Conservation (phyloP, 768 basidiomycete species). For the Gloeophyllum trabeum region DNA sequence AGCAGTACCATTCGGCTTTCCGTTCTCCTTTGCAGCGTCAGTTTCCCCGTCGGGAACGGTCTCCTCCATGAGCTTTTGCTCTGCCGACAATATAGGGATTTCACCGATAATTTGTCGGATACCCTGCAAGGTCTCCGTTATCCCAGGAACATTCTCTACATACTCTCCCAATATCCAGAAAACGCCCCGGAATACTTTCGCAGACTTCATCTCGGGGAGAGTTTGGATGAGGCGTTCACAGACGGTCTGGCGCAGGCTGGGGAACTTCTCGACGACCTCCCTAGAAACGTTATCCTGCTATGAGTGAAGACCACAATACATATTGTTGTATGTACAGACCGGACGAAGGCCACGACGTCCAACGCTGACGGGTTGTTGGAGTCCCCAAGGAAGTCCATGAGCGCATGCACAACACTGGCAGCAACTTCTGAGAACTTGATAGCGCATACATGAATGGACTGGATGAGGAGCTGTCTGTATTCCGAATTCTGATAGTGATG, state of each 20-base stretch:
- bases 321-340: constrained; percentile 34
- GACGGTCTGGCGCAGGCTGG: constrained; percentile 69
- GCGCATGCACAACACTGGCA: constrained; percentile 84
- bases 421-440: constrained; percentile 97
- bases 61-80: constrained; percentile 75
- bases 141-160: constrained; percentile 53
- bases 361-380: constrained; percentile 91
- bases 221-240: constrained; percentile 77
- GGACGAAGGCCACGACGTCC: constrained; percentile 85
- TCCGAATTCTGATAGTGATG: constrained; percentile 59
- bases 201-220: constrained; percentile 82
- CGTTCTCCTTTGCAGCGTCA: constrained; percentile 34
- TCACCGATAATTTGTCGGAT: constrained; percentile 85
- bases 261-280: constrained; percentile 98
- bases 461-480: constrained; percentile 92
- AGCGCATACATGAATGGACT: constrained; percentile 93
- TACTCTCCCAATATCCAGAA: constrained; percentile 99
- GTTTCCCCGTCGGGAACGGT: constrained; percentile 39
- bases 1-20: constrained; percentile 34
- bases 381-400: constrained; percentile 93
- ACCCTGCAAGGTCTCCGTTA: constrained; percentile 63
- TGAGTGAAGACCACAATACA: neutral
- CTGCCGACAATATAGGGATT: constrained; percentile 92
- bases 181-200: constrained; percentile 93
- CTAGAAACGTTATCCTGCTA: constrained; percentile 23